A percentile compares a stretch with the other conserved stretches of the same genome.
Evolutionary conservation across 1,139 yeast genomes (phyloP).

Genomic region (Candida sanyaensis): DNA sequence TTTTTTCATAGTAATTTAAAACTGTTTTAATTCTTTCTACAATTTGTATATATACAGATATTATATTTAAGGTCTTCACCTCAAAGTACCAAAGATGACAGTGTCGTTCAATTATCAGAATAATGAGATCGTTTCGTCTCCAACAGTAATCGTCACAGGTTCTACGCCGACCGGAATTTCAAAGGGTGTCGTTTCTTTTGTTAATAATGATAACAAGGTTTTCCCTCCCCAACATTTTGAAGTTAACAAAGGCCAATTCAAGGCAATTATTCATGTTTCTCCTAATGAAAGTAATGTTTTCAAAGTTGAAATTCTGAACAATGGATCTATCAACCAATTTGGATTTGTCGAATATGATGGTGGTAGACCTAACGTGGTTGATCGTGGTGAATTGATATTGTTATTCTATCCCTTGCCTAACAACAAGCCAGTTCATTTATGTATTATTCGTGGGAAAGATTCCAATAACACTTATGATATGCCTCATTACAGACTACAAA

Average conservation of each 20-base stretch:
- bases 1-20: background rate
- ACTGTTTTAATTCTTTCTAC: background rate
- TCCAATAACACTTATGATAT: conserved; percentile 75
- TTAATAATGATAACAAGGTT: conserved; percentile 43
- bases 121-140: conserved; percentile 44
- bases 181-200: conserved; percentile 33
- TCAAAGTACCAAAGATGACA: conserved; percentile 18
- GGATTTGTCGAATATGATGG: conserved; percentile 31
- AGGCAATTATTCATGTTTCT: conserved; percentile 69
- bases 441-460: conserved; percentile 76
- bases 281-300: conserved; percentile 60
- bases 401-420: conserved; percentile 60
- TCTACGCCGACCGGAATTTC: conserved; percentile 18
- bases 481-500: conserved; percentile 53
- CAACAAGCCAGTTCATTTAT: conserved; percentile 81
- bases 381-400: conserved; percentile 32
- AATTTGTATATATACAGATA: background rate
- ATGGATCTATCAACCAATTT: conserved; percentile 25
- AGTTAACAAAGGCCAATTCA: conserved; percentile 69
- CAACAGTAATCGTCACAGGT: conserved; percentile 42
- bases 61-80: too few relatives aligned
- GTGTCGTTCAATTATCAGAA: conserved; percentile 36
- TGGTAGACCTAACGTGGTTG: conserved; percentile 23
- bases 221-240: conserved; percentile 77
- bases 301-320: conserved; percentile 24